These are phyloP conservation scores for Aspergillus panamensis DNA, from an alignment of 495 filamentous ascomycete genomes.

Conservation along the genomic window DNA sequence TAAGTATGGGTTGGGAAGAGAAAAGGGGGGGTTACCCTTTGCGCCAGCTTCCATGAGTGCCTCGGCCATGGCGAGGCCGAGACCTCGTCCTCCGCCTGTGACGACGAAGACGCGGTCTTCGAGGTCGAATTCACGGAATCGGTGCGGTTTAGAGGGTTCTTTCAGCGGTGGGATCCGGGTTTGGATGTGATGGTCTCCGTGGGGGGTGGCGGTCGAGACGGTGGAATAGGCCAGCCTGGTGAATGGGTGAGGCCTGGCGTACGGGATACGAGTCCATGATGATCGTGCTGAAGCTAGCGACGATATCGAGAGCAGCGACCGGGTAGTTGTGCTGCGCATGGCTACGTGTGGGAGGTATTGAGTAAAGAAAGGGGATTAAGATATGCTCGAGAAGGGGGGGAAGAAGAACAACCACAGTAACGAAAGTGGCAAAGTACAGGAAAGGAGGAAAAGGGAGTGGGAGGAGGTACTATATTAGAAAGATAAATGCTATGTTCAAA, in stretches of 20 bases:
- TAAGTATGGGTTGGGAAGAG: constrained; percentile 40
- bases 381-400: neutral
- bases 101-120: constrained; percentile 56
- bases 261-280: constrained; percentile 5
- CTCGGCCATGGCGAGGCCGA: constrained; percentile 65
- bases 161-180: constrained; percentile 27
- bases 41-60: constrained; percentile 68
- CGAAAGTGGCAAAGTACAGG: neutral
- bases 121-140: constrained; percentile 53
- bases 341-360: constrained; percentile 12
- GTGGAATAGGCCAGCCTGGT: constrained; percentile 12
- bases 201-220: constrained; percentile 8
- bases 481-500: neutral
- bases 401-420: neutral
- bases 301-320: constrained; percentile 12
- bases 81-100: constrained; percentile 59
- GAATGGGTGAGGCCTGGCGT: constrained; percentile 5
- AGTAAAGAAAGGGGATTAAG: neutral
- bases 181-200: constrained; percentile 35
- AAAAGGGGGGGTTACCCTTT: constrained; percentile 42
- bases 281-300: constrained; percentile 13
- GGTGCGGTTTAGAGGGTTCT: constrained; percentile 23
- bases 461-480: neutral
- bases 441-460: neutral
- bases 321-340: constrained; percentile 21